These are phyloP conservation scores for Kodamaea sagamina DNA, from an alignment of 805 yeast species.

Conservation along the genomic window DNA sequence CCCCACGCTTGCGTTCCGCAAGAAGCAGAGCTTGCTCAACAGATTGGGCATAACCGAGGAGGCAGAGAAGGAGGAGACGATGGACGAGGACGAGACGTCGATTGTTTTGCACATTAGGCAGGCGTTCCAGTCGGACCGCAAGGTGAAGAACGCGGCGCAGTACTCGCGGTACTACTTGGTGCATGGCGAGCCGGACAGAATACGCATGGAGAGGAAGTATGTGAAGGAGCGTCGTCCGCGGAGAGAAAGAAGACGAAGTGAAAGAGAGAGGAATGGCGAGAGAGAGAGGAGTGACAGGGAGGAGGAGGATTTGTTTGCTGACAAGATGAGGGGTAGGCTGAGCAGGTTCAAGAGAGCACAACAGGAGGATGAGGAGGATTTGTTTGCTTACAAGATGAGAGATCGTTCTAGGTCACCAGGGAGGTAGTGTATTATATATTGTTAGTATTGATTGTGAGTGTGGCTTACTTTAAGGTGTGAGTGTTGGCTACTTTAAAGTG, in stretches of 20 bases:
- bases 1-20: slow-evolving; percentile 36
- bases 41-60: slow-evolving; percentile 25
- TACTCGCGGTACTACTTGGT: slow-evolving; percentile 64
- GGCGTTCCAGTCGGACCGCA: slow-evolving; percentile 55
- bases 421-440: slow-evolving; percentile 6
- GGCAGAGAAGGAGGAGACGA: slow-evolving; percentile 19
- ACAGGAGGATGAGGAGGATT: slow-evolving; percentile 23
- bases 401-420: slow-evolving; percentile 11
- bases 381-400: slow-evolving; percentile 25
- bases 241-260: slow-evolving; percentile 13
- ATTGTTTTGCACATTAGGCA: slow-evolving; percentile 48
- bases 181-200: slow-evolving; percentile 69
- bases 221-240: slow-evolving; percentile 8
- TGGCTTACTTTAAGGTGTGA: no score
- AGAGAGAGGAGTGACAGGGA: slow-evolving; percentile 14
- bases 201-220: slow-evolving; percentile 21
- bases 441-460: no score
- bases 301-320: slow-evolving; percentile 29
- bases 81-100: slow-evolving; percentile 44
- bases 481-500: no score
- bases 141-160: slow-evolving; percentile 56
- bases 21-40: slow-evolving; percentile 31
- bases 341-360: slow-evolving; percentile 6
- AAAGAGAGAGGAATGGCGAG: slow-evolving; percentile 3
- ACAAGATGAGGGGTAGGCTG: slow-evolving; percentile 15